phyloP scores from a whole-genome alignment of 2,329 filamentous ascomycete genomes.

The Zasmidium citrigriseum region DNA sequence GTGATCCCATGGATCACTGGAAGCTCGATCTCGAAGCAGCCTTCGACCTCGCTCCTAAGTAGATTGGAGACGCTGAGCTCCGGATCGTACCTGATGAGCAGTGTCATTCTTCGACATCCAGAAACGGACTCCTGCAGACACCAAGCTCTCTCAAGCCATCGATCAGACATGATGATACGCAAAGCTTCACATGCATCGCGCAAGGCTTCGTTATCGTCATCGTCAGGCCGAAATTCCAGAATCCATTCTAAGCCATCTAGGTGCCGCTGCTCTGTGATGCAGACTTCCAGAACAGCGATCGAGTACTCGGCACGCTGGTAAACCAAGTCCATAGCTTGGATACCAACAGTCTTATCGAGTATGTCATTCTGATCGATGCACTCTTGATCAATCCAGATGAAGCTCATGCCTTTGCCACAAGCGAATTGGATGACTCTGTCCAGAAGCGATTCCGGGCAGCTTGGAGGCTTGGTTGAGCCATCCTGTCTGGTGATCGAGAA shows the following conservation, averaged over 20 bases:
- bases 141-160: constrained; percentile 16
- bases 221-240: background rate
- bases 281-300: constrained; percentile 10
- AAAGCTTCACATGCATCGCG: constrained; percentile 7
- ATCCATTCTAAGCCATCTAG: constrained; percentile 19
- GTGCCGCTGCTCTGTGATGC: constrained; percentile 24
- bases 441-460: constrained; percentile 6
- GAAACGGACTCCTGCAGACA: constrained; percentile 12
- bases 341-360: constrained; percentile 11
- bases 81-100: background rate
- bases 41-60: background rate
- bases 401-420: constrained; percentile 3
- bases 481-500: background rate
- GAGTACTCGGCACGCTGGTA: constrained; percentile 11
- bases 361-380: constrained; percentile 15
- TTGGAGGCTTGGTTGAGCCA: background rate
- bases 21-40: constrained; percentile 4
- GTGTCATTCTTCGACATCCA: background rate
- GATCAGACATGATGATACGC: constrained; percentile 9
- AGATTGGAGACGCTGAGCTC: background rate
- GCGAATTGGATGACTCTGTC: constrained; percentile 12
- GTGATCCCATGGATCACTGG: too few species aligned
- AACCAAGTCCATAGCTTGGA: constrained; percentile 21
- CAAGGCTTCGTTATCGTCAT: background rate
- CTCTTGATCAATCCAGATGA: constrained; percentile 21